Evolutionary conservation across 768 basidiomycete genomes (phyloP).

Genomic region (Leccinum longicurvipes): DNA sequence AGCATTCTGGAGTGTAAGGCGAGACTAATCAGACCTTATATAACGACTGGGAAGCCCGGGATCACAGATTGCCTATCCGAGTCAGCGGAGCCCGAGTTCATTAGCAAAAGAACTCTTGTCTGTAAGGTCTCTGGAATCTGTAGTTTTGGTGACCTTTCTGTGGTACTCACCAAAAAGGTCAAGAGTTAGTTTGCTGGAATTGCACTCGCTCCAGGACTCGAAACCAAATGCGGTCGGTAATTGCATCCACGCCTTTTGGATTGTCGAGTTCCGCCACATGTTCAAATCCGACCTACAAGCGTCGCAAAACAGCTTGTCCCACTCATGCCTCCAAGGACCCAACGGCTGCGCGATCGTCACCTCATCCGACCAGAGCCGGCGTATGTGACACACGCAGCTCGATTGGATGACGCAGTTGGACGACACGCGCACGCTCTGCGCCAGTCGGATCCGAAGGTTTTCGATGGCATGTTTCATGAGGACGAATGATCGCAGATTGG

Average conservation of each 20-base stretch:
- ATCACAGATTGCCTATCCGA: no score
- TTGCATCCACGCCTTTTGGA: slow-evolving; percentile 14
- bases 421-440: neutral
- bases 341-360: neutral
- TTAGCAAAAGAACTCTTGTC: no score
- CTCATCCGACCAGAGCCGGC: slow-evolving; percentile 8
- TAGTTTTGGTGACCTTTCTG: no score
- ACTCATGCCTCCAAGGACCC: slow-evolving; percentile 12
- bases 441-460: neutral
- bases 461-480: slow-evolving; percentile 9
- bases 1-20: neutral
- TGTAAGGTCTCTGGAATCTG: no score
- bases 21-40: no score
- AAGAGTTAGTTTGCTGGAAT: no score
- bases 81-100: no score
- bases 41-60: no score
- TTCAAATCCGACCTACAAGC: slow-evolving; percentile 5
- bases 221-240: slow-evolving; percentile 8
- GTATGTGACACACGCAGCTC: neutral
- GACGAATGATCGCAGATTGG: slow-evolving; percentile 9
- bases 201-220: neutral
- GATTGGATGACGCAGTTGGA: neutral
- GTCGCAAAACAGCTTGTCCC: slow-evolving; percentile 13
- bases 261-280: neutral
- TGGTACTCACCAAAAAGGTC: no score